Percentiles rank a stretch among this genome's conserved stretches.
Conservation (phyloP, 148 eudicot species). For the Talinum fruticosum region DNA sequence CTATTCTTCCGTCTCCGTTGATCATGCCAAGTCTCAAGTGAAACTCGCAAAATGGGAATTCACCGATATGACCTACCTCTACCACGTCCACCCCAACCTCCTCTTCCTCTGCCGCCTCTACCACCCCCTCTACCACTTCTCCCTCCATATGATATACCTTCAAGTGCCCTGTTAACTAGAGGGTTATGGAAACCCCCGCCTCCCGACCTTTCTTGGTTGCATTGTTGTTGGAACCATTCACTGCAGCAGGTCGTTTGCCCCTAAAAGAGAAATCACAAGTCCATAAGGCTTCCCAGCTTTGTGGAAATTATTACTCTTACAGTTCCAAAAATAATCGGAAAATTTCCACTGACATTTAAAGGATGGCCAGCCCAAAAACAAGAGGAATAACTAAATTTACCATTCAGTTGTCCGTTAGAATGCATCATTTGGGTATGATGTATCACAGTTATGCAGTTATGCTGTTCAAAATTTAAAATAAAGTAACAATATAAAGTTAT, state of each 20-base stretch:
- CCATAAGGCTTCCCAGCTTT: neutral
- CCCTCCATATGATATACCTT: constrained; percentile 53
- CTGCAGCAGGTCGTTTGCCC: constrained; percentile 50
- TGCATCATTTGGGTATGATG: too few relatives aligned
- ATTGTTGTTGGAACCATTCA: constrained; percentile 47
- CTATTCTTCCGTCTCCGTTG: constrained; percentile 4
- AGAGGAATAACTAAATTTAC: too few relatives aligned
- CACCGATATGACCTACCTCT: constrained; percentile 60
- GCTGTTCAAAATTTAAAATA: too few relatives aligned
- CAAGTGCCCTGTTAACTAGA: constrained; percentile 65
- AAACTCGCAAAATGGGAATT: neutral
- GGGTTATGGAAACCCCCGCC: constrained; percentile 55
- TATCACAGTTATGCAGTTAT: too few relatives aligned
- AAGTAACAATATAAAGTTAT: too few relatives aligned
- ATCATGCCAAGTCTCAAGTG: neutral
- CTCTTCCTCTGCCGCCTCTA: constrained; percentile 59
- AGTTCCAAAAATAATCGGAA: too few relatives aligned
- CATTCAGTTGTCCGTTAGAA: too few relatives aligned
- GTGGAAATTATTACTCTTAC: too few relatives aligned
- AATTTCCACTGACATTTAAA: too few relatives aligned
- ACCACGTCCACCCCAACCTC: constrained; percentile 63
- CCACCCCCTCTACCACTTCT: constrained; percentile 54
- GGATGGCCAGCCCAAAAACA: too few relatives aligned
- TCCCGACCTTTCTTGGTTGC: constrained; percentile 65
- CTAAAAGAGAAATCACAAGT: constrained; percentile 32